A percentile compares a stretch with the other conserved stretches of the same genome.
These are phyloP conservation scores for Endothia cerciana DNA, from an alignment of 2,329 filamentous ascomycete genomes.

Conservation along the genomic window DNA sequence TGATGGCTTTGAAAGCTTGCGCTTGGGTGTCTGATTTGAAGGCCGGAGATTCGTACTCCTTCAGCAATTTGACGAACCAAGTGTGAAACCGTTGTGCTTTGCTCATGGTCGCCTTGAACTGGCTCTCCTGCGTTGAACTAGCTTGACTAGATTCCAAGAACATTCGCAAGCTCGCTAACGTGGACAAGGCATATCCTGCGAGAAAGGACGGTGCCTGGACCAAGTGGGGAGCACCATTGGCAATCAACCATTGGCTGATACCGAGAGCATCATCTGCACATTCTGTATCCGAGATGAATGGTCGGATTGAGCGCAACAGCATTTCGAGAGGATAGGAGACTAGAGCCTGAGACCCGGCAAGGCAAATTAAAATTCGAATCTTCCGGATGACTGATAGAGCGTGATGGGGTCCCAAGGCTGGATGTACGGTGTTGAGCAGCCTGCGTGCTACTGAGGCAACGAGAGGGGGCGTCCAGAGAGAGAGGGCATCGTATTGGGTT, in stretches of 20 bases:
- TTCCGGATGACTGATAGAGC: constrained; percentile 86
- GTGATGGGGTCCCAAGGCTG: constrained; percentile 83
- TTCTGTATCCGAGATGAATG: constrained; percentile 79
- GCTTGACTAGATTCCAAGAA: constrained; percentile 77
- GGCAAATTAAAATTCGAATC: constrained; percentile 76
- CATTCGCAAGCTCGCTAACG: constrained; percentile 75
- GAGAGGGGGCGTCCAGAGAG: constrained; percentile 76
- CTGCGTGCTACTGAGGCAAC: constrained; percentile 75
- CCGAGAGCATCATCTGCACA: constrained; percentile 91
- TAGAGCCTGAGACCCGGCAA: constrained; percentile 75
- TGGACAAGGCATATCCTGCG: constrained; percentile 78
- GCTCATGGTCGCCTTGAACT: constrained; percentile 75
- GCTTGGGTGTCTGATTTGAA: constrained; percentile 55
- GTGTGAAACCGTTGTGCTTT: constrained; percentile 76
- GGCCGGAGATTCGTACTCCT: constrained; percentile 59
- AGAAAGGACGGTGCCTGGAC: constrained; percentile 72
- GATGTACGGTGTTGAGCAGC: constrained; percentile 79
- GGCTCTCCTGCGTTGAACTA: constrained; percentile 82
- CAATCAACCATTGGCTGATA: constrained; percentile 81
- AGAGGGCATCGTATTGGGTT: constrained; percentile 62
- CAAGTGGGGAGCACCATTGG: constrained; percentile 68
- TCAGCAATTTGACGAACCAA: constrained; percentile 77
- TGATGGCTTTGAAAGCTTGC: constrained; percentile 67
- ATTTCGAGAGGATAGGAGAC: constrained; percentile 87
- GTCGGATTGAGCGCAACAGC: constrained; percentile 78